phyloP scores from a whole-genome alignment of 495 filamentous ascomycete species.

The Bathelium albidoporum region DNA sequence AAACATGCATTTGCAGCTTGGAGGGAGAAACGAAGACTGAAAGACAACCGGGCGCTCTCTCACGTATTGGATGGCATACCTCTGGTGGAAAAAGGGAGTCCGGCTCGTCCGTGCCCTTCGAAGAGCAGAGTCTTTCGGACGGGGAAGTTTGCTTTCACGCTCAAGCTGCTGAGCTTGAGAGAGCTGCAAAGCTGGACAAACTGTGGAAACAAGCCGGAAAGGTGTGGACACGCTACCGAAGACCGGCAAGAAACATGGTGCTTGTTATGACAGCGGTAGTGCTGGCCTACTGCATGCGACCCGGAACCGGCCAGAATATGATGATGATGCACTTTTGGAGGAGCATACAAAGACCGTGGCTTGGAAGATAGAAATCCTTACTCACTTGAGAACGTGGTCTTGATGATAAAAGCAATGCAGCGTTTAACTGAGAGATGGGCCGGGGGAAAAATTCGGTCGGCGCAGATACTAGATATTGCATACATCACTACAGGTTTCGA shows the following conservation, averaged over 20 bases:
- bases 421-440: too few relatives aligned
- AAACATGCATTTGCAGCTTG: slow-evolving; percentile 40
- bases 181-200: slow-evolving; percentile 38
- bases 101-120: slow-evolving; percentile 34
- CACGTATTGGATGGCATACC: not conserved
- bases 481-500: too few relatives aligned
- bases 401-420: too few relatives aligned
- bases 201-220: slow-evolving; percentile 41
- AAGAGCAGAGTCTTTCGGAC: slow-evolving; percentile 44
- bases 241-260: slow-evolving; percentile 31
- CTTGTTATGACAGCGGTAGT: not conserved
- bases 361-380: not conserved
- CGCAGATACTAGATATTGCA: too few relatives aligned
- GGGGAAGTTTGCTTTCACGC: slow-evolving; percentile 53
- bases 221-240: slow-evolving; percentile 49
- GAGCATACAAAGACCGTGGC: not conserved
- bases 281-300: not conserved
- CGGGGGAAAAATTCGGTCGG: too few relatives aligned
- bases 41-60: not conserved
- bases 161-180: slow-evolving; percentile 57
- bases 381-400: too few relatives aligned
- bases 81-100: slow-evolving; percentile 25
- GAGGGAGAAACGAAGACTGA: not conserved
- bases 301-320: not conserved
- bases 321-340: not conserved